These are phyloP conservation scores for Diaporthe citrichinensis DNA, from an alignment of 2,329 filamentous ascomycete genomes.

Conservation along the genomic window DNA sequence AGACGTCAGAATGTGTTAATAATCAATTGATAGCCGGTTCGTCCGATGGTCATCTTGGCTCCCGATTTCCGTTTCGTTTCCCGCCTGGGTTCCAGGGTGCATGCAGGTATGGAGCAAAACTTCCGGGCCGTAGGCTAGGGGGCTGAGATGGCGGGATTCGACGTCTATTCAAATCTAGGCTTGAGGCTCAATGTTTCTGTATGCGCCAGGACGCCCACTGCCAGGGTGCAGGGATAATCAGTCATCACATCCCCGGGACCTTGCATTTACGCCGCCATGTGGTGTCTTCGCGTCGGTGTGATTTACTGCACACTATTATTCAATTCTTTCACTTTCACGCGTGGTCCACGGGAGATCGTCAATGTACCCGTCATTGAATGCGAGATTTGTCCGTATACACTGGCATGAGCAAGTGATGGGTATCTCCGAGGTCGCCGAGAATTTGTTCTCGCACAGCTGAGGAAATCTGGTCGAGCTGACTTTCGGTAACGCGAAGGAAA, in stretches of 20 bases:
- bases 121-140: not conserved
- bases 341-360: not conserved
- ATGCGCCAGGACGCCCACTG: not conserved
- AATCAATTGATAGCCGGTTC: not conserved
- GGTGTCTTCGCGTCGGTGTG: not conserved
- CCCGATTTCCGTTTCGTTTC: slow-evolving; percentile 5
- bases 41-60: slow-evolving; percentile 22
- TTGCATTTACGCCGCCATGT: slow-evolving; percentile 19
- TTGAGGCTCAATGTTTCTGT: slow-evolving; percentile 6
- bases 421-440: slow-evolving; percentile 6
- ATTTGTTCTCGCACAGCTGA: not conserved
- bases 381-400: not conserved
- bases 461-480: not conserved
- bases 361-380: slow-evolving; percentile 21
- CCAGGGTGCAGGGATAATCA: not conserved
- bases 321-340: not conserved
- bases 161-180: not conserved
- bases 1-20: slow-evolving; percentile 23
- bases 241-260: not conserved
- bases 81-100: not conserved
- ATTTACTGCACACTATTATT: not conserved
- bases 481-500: not conserved
- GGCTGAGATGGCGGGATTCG: not conserved
- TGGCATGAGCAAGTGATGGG: not conserved
- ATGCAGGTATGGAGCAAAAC: slow-evolving; percentile 1